Conservation (phyloP, 805 yeast species). For the Pichia californica region DNA sequence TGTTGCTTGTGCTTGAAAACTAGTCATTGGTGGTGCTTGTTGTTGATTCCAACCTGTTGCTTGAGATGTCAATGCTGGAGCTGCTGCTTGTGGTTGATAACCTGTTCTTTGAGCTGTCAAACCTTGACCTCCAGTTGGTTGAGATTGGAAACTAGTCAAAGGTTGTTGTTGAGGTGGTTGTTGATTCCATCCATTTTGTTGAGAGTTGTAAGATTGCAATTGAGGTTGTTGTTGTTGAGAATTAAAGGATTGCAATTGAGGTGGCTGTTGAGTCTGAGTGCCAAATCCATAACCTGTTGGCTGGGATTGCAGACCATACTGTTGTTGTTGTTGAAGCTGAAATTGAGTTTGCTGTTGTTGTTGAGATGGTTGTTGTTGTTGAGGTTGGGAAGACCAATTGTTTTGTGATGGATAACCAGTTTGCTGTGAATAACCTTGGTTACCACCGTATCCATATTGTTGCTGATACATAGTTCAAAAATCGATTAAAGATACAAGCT, state of each 20-base stretch:
- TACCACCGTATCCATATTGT: constrained; percentile 13
- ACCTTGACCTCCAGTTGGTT: constrained; percentile 24
- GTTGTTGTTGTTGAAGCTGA: constrained; percentile 27
- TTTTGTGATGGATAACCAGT: constrained; percentile 18
- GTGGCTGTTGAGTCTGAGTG: constrained; percentile 12
- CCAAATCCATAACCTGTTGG: constrained; percentile 34
- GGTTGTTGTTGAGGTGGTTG: constrained; percentile 16
- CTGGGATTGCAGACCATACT: constrained; percentile 27
- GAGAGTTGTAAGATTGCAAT: constrained; percentile 21
- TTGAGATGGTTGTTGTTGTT: constrained; percentile 3
- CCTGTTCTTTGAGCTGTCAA: constrained; percentile 13
- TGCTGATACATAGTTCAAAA: constrained; percentile 15
- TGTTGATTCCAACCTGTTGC: constrained; percentile 33
- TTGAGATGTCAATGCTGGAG: constrained; percentile 26
- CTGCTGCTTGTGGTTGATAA: constrained; percentile 28
- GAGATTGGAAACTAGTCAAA: constrained; percentile 23
- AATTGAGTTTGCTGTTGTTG: constrained; percentile 18
- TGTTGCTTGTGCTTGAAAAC: constrained; percentile 20
- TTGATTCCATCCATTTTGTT: constrained; percentile 36
- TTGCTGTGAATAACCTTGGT: constrained; percentile 19
- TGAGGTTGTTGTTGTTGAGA: too few species aligned
- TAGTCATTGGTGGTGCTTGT: constrained; percentile 20
- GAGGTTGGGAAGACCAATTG: constrained; percentile 18
- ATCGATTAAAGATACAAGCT: too few species aligned
- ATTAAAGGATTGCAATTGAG: too few species aligned